These are phyloP conservation scores for Sisymbrium irio DNA, from an alignment of 345 rosid genomes.

Conservation along the genomic window DNA sequence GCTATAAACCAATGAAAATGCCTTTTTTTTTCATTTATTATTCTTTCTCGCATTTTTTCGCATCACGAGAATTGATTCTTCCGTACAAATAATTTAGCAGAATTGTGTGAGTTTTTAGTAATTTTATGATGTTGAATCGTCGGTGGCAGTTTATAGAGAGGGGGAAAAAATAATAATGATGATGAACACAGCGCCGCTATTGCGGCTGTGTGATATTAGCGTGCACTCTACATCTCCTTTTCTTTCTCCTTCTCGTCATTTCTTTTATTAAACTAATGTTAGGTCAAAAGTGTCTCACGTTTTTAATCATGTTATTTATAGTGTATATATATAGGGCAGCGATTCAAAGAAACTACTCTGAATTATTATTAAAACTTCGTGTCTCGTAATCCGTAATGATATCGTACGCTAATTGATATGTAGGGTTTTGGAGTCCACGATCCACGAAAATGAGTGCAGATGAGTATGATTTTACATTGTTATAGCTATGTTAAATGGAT, in stretches of 20 bases:
- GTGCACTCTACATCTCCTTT: constrained; percentile 44
- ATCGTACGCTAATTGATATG: not conserved
- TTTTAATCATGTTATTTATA: constrained; percentile 17
- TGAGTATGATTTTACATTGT: not conserved
- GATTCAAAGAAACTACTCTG: not conserved
- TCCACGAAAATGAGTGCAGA: not conserved
- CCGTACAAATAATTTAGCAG: constrained; percentile 39
- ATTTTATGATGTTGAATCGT: constrained; percentile 20
- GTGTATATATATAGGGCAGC: not conserved
- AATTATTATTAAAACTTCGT: not conserved
- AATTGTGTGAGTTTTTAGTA: constrained; percentile 23
- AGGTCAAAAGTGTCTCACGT: constrained; percentile 32
- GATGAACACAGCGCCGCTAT: constrained; percentile 55
- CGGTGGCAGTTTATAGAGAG: constrained; percentile 14
- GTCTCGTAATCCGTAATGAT: not conserved
- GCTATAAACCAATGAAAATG: not conserved
- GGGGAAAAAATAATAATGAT: not conserved
- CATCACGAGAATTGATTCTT: constrained; percentile 3
- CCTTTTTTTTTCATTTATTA: not conserved
- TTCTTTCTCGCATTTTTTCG: not conserved
- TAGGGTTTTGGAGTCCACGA: constrained; percentile 15
- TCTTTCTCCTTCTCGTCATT: constrained; percentile 6
- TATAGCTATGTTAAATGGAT: not conserved
- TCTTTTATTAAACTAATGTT: constrained; percentile 21
- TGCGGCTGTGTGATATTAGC: constrained; percentile 82